Evolutionary conservation across 768 basidiomycete species (phyloP).

Genomic region (Russula foetens): DNA sequence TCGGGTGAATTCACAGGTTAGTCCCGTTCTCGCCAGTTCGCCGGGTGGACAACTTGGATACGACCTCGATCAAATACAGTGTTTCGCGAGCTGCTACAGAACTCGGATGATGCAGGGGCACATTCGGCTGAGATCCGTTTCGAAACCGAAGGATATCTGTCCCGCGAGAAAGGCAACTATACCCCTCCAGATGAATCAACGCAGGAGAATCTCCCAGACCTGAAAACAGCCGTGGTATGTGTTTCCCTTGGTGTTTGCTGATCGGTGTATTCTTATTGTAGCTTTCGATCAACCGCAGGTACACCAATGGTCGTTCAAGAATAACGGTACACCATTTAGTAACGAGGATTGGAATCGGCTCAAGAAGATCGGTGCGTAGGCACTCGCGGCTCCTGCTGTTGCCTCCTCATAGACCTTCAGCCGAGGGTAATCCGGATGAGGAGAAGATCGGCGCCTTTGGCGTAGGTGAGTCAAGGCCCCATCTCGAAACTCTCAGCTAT

Average conservation of each 20-base stretch:
- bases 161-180: constrained; percentile 24
- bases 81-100: constrained; percentile 85
- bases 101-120: constrained; percentile 87
- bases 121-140: constrained; percentile 72
- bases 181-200: neutral
- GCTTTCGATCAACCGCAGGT: constrained; percentile 37
- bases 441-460: constrained; percentile 95
- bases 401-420: constrained; percentile 30
- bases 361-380: constrained; percentile 69
- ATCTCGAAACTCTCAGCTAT: neutral
- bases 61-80: constrained; percentile 28
- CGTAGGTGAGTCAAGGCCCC: constrained; percentile 42
- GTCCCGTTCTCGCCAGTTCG: constrained; percentile 2
- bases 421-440: constrained; percentile 91
- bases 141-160: constrained; percentile 48
- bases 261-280: neutral
- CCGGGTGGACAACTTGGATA: neutral
- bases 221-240: constrained; percentile 55
- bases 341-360: constrained; percentile 84
- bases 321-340: constrained; percentile 78
- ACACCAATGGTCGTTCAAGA: constrained; percentile 76
- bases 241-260: neutral
- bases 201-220: constrained; percentile 41
- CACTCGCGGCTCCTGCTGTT: neutral
- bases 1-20: constrained; percentile 84